These are phyloP conservation scores for Furcasterigmium furcatum DNA, from an alignment of 2,329 filamentous ascomycete species.

Conservation along the genomic window DNA sequence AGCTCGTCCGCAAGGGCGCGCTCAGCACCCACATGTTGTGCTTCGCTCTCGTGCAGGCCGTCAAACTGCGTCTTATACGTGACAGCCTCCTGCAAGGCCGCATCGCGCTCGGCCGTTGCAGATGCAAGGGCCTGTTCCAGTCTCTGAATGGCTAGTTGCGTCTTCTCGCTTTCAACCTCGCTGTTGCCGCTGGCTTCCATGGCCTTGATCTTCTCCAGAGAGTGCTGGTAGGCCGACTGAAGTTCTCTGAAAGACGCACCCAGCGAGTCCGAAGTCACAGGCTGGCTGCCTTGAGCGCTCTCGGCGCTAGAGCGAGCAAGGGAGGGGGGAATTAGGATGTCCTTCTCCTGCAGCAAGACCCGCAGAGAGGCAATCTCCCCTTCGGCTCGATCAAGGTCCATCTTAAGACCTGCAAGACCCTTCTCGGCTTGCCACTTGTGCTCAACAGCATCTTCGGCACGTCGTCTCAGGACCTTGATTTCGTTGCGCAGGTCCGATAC, in stretches of 20 bases:
- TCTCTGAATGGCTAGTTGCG: conserved; percentile 58
- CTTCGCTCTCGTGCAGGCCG: conserved; percentile 53
- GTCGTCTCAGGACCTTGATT: conserved; percentile 76
- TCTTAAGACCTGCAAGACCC: conserved; percentile 82
- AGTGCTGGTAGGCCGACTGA: conserved; percentile 66
- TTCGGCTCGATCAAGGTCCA: conserved; percentile 93
- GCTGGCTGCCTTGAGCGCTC: conserved; percentile 21
- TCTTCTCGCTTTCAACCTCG: conserved; percentile 49
- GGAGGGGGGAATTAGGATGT: conserved; percentile 69
- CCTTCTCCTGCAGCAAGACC: conserved; percentile 74
- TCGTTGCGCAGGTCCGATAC: conserved; percentile 78
- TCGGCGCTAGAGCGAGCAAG: conserved; percentile 28
- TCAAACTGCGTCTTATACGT: conserved; percentile 61
- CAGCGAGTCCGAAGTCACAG: conserved; percentile 67
- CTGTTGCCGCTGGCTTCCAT: conserved; percentile 49
- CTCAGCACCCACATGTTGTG: conserved; percentile 55
- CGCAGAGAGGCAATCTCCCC: conserved; percentile 87
- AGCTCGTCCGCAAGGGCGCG: conserved; percentile 66
- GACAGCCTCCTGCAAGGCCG: conserved; percentile 63
- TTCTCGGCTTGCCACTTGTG: conserved; percentile 97
- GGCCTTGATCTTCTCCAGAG: conserved; percentile 62
- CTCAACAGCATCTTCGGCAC: conserved; percentile 90
- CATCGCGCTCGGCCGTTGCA: conserved; percentile 69
- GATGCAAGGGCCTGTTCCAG: conserved; percentile 67
- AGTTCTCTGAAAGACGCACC: conserved; percentile 73